Base-by-base conservation (phyloP, 305 asterid species). In the Ajuga reptans region DNA sequence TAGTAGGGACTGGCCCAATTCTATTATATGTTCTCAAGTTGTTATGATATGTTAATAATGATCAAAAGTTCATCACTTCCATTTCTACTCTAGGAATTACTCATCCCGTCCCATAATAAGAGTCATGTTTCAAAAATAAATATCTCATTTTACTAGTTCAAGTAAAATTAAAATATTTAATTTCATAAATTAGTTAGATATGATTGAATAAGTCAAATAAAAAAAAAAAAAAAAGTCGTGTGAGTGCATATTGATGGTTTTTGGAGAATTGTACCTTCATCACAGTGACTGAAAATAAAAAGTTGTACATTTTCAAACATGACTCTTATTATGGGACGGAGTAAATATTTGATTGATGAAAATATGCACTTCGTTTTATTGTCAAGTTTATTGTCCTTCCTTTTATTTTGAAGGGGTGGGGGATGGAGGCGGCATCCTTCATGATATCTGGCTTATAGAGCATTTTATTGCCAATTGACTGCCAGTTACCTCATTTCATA, bases 401-500 rank as follows among this genome's bases (percentile, higher is more conserved):
- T 24, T 70, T 37, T 37, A 51, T 66, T 7, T 59, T 64, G 39
- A 41, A 9, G 29, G 73, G 50, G 49, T 50, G 6, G 71, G 56
- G 72, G 43, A 42, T 42, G 42, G 45, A 9, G 42, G 53, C 46
- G 49, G 37, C 36, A 59, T 50, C 31, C 53, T 55, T 42, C 31
- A 21, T 58, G 39, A 50, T 14, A 69, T 42, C 18, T 8, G 69
- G 33, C 55, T 53, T 66, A 27, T 43, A 60, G 64, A 70, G 47
- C 64, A 39, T 57, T 61, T 10, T 49, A 39, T 59, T 14, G 50
- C 34, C 74, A 34, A 47, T 59, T 41, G 54, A 41, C 17, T 41
- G 21, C 71, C 56, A 21, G 50, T 42, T 53, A 55, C 49, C 21
- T 45, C 46, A 15, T 65, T 69, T 29, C 60, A 70, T 37, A 65